phyloP scores from a whole-genome alignment of 371 early-diverging fungal genomes.

The Zancudomyces culisetae region DNA sequence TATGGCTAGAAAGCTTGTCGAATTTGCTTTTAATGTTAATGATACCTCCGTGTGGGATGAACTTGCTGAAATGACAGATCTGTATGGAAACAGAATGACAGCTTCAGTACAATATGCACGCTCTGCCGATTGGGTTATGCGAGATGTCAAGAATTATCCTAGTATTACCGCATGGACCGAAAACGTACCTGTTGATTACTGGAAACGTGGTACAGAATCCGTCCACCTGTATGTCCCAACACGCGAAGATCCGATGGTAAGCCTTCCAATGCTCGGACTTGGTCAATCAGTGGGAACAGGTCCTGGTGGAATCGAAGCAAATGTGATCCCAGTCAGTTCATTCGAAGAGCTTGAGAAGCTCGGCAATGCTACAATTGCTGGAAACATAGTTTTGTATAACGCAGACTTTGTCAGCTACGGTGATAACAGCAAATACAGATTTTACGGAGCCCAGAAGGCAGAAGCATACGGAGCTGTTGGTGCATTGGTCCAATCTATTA shows the following conservation, averaged over 20 bases:
- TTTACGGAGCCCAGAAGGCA: conserved; percentile 25
- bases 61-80: conserved; percentile 36
- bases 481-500: conserved; percentile 28
- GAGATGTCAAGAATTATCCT: conserved; percentile 15
- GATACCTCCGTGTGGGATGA: conserved; percentile 28
- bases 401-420: conserved; percentile 21
- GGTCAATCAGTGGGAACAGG: conserved; percentile 30
- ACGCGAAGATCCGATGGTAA: conserved; percentile 13
- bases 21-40: not conserved
- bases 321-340: conserved; percentile 24
- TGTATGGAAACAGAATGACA: conserved; percentile 31
- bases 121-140: conserved; percentile 31
- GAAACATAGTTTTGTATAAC: conserved; percentile 30
- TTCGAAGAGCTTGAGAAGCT: conserved; percentile 25
- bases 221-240: conserved; percentile 27
- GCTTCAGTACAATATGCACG: conserved; percentile 24
- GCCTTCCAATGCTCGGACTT: conserved; percentile 29
- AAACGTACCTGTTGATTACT: conserved; percentile 26
- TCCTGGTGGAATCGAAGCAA: conserved; percentile 25
- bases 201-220: conserved; percentile 29
- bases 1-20: too few species aligned
- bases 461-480: conserved; percentile 31
- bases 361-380: conserved; percentile 18
- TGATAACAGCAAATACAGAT: conserved; percentile 13
- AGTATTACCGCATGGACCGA: conserved; percentile 29